Evolutionary conservation across 2,329 filamentous ascomycete species (phyloP).

Genomic region (Fusarium tanahbumbuense): DNA sequence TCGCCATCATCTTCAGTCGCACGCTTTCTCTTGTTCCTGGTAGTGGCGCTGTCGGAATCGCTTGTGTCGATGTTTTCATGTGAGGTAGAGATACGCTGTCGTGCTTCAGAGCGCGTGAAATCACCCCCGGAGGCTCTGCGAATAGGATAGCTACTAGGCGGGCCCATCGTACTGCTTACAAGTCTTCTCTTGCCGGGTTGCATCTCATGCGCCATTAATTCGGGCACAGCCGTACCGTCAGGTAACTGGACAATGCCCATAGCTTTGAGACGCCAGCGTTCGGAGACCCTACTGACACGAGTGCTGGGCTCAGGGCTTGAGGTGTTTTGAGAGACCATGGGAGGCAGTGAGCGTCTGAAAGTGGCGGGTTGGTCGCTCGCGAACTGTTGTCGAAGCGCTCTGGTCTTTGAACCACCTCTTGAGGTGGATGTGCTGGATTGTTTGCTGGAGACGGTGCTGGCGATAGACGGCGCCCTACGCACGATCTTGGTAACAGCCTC

Average conservation of each 20-base stretch:
- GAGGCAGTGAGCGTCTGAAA: slow-evolving; percentile 57
- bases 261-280: slow-evolving; percentile 60
- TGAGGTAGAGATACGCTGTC: slow-evolving; percentile 39
- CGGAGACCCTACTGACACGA: slow-evolving; percentile 54
- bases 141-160: slow-evolving; percentile 23
- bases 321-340: slow-evolving; percentile 46
- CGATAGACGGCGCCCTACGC: slow-evolving; percentile 42
- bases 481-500: slow-evolving; percentile 53
- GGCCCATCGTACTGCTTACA: slow-evolving; percentile 50
- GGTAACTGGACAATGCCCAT: slow-evolving; percentile 65
- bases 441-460: slow-evolving; percentile 36
- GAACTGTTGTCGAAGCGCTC: slow-evolving; percentile 52
- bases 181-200: slow-evolving; percentile 55
- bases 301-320: slow-evolving; percentile 43
- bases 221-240: slow-evolving; percentile 65
- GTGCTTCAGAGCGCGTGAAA: slow-evolving; percentile 31
- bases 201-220: slow-evolving; percentile 61
- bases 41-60: slow-evolving; percentile 22
- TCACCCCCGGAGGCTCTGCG: slow-evolving; percentile 45
- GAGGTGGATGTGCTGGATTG: slow-evolving; percentile 37
- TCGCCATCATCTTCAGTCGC: slow-evolving; percentile 44
- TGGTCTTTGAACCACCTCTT: slow-evolving; percentile 52
- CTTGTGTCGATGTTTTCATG: slow-evolving; percentile 27
- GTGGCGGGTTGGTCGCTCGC: slow-evolving; percentile 44
- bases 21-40: slow-evolving; percentile 52